Conservation (phyloP, 106 monocot species). For the Cymbidium sinense region DNA sequence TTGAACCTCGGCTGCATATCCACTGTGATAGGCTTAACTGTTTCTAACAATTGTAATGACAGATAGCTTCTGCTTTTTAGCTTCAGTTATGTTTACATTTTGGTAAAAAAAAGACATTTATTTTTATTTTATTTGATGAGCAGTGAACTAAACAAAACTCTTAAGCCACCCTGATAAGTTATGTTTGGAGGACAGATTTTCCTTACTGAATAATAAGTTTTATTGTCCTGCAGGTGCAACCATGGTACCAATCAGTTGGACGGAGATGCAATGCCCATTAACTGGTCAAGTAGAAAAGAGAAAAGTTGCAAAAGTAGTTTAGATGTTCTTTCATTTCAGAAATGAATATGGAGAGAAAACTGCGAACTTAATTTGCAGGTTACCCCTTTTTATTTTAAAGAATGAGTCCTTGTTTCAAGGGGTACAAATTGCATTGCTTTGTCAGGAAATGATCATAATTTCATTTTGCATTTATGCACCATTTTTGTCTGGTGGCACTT, state of each 20-base stretch:
- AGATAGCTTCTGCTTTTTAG: not conserved
- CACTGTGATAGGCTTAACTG: not conserved
- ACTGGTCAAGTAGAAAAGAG: constrained; percentile 75
- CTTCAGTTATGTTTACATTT: not conserved
- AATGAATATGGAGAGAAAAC: too few species aligned
- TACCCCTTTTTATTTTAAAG: too few species aligned
- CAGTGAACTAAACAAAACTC: not conserved
- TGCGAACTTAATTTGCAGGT: too few species aligned
- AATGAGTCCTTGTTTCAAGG: too few species aligned
- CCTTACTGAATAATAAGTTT: not conserved
- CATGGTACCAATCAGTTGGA: constrained; percentile 82
- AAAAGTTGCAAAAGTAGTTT: constrained; percentile 74
- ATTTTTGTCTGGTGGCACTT: too few species aligned
- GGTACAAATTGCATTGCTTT: too few species aligned
- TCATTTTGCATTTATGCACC: too few species aligned
- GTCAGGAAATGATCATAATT: too few species aligned
- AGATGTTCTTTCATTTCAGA: constrained; percentile 6
- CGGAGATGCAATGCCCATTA: constrained; percentile 86
- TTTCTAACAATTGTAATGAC: not conserved
- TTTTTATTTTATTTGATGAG: not conserved
- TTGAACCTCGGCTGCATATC: too few species aligned
- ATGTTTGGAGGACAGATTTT: not conserved
- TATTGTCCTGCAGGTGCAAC: constrained; percentile 38
- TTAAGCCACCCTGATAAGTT: not conserved
- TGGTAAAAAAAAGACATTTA: too few species aligned